Base-by-base conservation (phyloP, 2,329 filamentous ascomycete genomes). In the Purpureocillium takamizusanense region DNA sequence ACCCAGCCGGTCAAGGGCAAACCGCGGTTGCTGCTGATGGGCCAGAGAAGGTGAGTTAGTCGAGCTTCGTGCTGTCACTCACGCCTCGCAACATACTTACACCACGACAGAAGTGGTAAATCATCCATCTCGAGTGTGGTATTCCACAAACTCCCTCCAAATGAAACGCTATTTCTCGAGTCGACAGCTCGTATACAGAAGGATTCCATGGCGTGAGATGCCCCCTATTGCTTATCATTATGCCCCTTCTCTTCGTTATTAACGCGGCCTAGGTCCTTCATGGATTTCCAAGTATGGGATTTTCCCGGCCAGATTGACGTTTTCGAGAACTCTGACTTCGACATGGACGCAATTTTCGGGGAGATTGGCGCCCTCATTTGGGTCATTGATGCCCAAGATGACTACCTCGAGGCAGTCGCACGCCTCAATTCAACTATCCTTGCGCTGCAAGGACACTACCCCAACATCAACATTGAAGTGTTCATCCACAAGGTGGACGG, bases 401-500 rank as follows among this genome's bases (percentile, higher is more conserved):
- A 98, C 60, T 98, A 97, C 56, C 77, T 95, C 39, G 88, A 95
- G 59, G 86, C 89, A 14, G 86, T 98, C 35, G 78, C 79, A 38
- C 81, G 86, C 8, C 76, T 98, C 21, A 94, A 95, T 61, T 72
- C 79, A 39, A 95, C 89, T 7, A 94, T 97, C 45, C 70, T 95
- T 41, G 86, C 87, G 47, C 77, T 98, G 2, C 86, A 95, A 56
- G 80, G 87, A 48, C 80, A 78, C 43, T 95, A 94, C 56, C 89
- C 90, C 2, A 83, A 86, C 55, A 92, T 97, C 64, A 95, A 95
- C 61, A 85, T 98, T 48, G 90, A 97, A 58, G 90, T 98, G 36
- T 97, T 98, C 62, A 94, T 98, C 51, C 92, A 98, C 73, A 98
- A 98, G 61, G 90, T 95, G 27, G 92, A 98, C 57, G 90, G 89